Conservation (phyloP, 2,329 filamentous ascomycete species). For the Pseudogymnoascus sp. region DNA sequence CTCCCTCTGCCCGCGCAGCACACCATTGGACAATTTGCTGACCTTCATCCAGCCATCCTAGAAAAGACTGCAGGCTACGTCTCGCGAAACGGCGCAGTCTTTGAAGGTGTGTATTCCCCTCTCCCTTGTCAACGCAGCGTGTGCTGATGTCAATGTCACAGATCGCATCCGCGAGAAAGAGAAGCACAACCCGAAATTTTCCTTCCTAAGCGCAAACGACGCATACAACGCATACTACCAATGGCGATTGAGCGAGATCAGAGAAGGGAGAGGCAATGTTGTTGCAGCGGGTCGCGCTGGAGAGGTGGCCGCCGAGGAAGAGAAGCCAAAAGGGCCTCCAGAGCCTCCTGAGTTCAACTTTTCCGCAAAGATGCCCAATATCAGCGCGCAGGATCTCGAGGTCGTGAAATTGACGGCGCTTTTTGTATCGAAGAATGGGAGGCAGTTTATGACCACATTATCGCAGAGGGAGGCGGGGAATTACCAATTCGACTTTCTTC, state of each 20-base stretch:
- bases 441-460: constrained; percentile 82
- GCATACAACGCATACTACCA: constrained; percentile 81
- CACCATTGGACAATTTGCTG: constrained; percentile 16
- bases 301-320: constrained; percentile 47
- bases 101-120: constrained; percentile 45
- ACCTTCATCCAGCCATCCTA: constrained; percentile 48
- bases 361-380: constrained; percentile 93
- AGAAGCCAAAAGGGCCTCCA: constrained; percentile 72
- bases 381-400: constrained; percentile 86
- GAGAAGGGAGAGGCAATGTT: constrained; percentile 70
- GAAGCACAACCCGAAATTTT: constrained; percentile 78
- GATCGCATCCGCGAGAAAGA: constrained; percentile 82
- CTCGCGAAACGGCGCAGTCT: constrained; percentile 53
- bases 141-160: constrained; percentile 26
- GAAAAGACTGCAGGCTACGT: constrained; percentile 96
- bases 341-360: constrained; percentile 85
- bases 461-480: constrained; percentile 85
- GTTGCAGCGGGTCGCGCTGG: constrained; percentile 67
- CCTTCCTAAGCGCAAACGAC: constrained; percentile 72
- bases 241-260: constrained; percentile 85
- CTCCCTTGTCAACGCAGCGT: background rate
- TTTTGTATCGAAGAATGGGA: constrained; percentile 87
- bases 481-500: constrained; percentile 91
- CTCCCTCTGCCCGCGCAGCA: constrained; percentile 25
- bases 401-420: constrained; percentile 70